Conservation (phyloP, 176 grass and related monocot species). For the Eragrostis curvula region DNA sequence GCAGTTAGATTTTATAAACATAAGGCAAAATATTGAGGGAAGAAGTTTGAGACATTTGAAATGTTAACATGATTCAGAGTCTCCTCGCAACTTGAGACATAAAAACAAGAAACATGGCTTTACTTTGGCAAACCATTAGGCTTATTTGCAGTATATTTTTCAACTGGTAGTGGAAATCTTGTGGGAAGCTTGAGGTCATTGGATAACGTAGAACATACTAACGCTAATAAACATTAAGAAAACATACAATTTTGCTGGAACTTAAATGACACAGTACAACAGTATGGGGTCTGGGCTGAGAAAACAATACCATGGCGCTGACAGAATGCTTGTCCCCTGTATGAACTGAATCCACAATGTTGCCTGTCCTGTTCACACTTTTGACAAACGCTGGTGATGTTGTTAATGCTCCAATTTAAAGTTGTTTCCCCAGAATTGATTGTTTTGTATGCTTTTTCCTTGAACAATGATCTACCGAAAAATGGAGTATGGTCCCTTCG, state of each 20-base stretch:
- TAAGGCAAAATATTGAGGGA: no score
- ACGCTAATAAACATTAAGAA: no score
- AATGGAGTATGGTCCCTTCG: not conserved
- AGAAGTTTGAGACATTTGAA: no score
- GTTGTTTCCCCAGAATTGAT: slow-evolving; percentile 26
- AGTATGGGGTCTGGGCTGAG: not conserved
- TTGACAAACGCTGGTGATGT: slow-evolving; percentile 31
- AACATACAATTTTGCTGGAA: not conserved
- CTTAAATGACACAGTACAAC: not conserved
- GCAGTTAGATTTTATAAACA: no score
- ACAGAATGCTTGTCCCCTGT: slow-evolving; percentile 45
- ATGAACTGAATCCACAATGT: slow-evolving; percentile 42
- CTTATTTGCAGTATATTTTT: not conserved
- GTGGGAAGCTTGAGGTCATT: no score
- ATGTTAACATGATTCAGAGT: no score
- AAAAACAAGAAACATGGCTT: no score
- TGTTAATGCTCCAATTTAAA: slow-evolving; percentile 21
- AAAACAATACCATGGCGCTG: slow-evolving; percentile 3
- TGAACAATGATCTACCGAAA: no score
- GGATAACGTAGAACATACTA: no score
- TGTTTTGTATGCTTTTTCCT: not conserved
- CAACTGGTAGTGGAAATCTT: not conserved
- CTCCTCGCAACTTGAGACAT: no score
- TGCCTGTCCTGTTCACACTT: slow-evolving; percentile 18
- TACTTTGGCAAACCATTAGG: not conserved